Base-by-base conservation (phyloP, 805 yeast genomes). In the Saccharomycopsis amapae region DNA sequence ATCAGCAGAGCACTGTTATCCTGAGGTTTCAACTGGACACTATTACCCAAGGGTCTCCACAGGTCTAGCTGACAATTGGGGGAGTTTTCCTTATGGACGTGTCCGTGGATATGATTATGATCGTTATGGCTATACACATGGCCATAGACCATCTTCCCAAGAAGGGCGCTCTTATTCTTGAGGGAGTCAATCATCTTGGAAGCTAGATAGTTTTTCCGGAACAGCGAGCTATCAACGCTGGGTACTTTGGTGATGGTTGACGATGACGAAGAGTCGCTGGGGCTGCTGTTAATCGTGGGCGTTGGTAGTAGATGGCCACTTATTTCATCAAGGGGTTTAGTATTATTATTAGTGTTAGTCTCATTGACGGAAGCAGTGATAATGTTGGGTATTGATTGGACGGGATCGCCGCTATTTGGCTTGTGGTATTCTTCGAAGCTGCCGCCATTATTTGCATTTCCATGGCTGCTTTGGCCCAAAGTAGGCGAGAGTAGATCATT, bases 51-150 rank as follows among this genome's bases (percentile, higher is more conserved):
- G n/a, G n/a, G n/a, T n/a, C n/a, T n/a, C n/a, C n/a, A 34, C 15
- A 45, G 25, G 32, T 49, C 50, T 19, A 49, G 31, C 24, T 48
- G 50, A 34, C 53, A 50, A 35, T 55, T 55, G 35, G 53, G 57
- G 40, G 66, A 68, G 44, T 65, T 70, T 44, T 67, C 71, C 50
- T 67, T 68, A 51, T 71, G 76, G 42, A 71, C 69, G 50, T 71
- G 76, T 4, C 76, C 76, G 50, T 71, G 76, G 18, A 71, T 69
- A 51, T 71, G 76, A 25, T 73, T 67, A 49, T 71, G 75, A 54
- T 71, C 71, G 39, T 62, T 59, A 51, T 71, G 76, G 51, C 63
- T 67, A 54, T 71, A 75, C 20, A 71, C 68, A 53, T 71, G 76
- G 4, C 75, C 75, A 52, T 71, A 74, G 25, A 69, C 71, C 45